Conservation (phyloP, 2,329 filamentous ascomycete genomes). For the Stachybotrys echinatus region DNA sequence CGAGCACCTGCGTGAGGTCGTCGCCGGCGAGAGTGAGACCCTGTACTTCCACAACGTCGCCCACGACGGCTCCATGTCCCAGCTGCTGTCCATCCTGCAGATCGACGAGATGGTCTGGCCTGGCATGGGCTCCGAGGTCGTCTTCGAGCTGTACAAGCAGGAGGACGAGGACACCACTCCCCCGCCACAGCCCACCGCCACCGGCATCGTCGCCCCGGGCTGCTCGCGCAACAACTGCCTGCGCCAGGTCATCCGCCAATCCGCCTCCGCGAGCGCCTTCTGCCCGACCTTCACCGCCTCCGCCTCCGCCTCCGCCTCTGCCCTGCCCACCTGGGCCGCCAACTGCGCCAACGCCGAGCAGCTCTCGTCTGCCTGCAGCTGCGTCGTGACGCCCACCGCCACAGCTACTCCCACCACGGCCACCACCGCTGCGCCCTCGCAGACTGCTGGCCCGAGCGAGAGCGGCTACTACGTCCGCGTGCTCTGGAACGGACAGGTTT, state of each 20-base stretch:
- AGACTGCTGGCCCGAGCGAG: slow-evolving; percentile 5
- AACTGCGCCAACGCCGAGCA: slow-evolving; percentile 17
- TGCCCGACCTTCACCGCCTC: slow-evolving; percentile 13
- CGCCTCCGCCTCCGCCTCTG: not conserved
- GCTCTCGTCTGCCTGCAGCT: slow-evolving; percentile 21
- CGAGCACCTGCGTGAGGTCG: slow-evolving; percentile 53
- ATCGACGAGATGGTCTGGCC: slow-evolving; percentile 76
- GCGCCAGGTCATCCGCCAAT: slow-evolving; percentile 19
- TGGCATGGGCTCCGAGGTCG: slow-evolving; percentile 73
- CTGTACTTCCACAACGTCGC: slow-evolving; percentile 72
- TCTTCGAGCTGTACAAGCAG: slow-evolving; percentile 66
- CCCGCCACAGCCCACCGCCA: slow-evolving; percentile 10
- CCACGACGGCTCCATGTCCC: slow-evolving; percentile 69
- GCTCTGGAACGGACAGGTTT: slow-evolving; percentile 62
- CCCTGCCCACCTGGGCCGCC: slow-evolving; percentile 1
- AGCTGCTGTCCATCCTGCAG: slow-evolving; percentile 65
- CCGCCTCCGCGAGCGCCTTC: slow-evolving; percentile 13
- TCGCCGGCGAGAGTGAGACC: slow-evolving; percentile 30
- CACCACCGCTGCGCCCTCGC: not conserved
- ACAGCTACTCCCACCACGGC: too few relatives aligned
- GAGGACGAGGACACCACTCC: slow-evolving; percentile 8
- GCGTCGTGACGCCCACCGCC: slow-evolving; percentile 13
- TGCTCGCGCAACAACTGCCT: slow-evolving; percentile 25
- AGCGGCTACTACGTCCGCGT: slow-evolving; percentile 54
- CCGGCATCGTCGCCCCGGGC: slow-evolving; percentile 8